Evolutionary conservation across 2,329 filamentous ascomycete genomes (phyloP), one percentile per base, ranked within the genome.

Genomic region (Byssochlamys sp.): DNA sequence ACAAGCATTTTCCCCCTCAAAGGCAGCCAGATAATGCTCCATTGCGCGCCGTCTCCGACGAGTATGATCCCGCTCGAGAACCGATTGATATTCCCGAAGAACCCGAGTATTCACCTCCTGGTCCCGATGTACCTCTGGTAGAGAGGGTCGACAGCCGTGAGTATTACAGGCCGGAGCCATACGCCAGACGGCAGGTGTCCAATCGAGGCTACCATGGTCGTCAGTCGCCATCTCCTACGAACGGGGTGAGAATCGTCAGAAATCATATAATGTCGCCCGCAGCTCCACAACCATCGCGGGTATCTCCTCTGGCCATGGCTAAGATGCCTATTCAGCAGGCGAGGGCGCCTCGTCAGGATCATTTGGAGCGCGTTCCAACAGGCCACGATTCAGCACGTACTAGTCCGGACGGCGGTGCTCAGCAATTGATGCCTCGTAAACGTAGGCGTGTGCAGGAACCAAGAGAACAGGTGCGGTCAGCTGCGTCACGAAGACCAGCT

Each of bases 201-300:
- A 65, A 75, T 67, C 68, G 69, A 71, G 63, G 69, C 67, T 67
- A 72, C 68, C 67, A 76, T 65, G 61, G 72, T 68, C 64, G 77
- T 71, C 62, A 74, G 19, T 64, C 66, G 48, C 55, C 63, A 26
- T 71, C 77, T 49, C 67, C 71, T 29, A 65, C 72, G 29, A 69
- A 73, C 55, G 73, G 82, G 55, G 81, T 87, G 60, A 84, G 85
- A 55, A 76, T 91, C 58, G 79, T 91, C 65, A 84, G 85, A 67
- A 86, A 85, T 64, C 87, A 91, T 69, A 86, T 91, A 65, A 82
- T 85, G 54, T 86, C 85, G 35, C 87, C 87, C 49, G 75, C 87
- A 67, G 89, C 89, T 55, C 88, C 89, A 27, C 88, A 89, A 67
- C 88, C 89, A 55, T 84, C 85, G 53, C 86, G 89, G 67, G 84